Conservation (phyloP, 2,329 filamentous ascomycete species). For the Xylariaceae sp. region DNA sequence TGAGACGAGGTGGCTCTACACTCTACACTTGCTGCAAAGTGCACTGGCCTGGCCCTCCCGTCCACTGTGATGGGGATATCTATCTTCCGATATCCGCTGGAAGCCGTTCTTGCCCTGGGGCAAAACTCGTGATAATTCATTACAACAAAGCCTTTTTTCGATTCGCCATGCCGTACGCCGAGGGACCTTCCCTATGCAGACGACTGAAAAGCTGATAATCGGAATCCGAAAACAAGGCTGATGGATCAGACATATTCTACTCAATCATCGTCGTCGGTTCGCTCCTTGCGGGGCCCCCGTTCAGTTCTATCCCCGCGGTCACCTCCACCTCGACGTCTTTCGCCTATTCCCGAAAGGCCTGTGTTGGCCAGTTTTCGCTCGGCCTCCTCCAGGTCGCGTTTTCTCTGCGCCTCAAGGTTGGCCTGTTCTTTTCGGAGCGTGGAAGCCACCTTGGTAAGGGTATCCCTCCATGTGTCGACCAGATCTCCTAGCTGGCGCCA, state of each 20-base stretch:
- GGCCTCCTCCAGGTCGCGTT: constrained; percentile 69
- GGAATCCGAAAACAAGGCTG: constrained; percentile 21
- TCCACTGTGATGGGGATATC: constrained; percentile 5
- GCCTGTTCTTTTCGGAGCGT: constrained; percentile 79
- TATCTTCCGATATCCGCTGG: constrained; percentile 7
- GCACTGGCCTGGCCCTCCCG: constrained; percentile 5
- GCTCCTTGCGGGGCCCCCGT: constrained; percentile 38
- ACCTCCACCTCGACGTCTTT: constrained; percentile 26
- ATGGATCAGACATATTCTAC: constrained; percentile 14
- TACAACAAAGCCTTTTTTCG: constrained; percentile 22
- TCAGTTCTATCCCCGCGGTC: constrained; percentile 25
- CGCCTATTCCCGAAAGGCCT: constrained; percentile 33
- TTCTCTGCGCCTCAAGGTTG: constrained; percentile 71
- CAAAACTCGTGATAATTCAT: constrained; percentile 17
- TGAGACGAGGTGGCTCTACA: constrained; percentile 9
- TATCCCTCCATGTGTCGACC: constrained; percentile 86
- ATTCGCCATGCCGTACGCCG: constrained; percentile 28
- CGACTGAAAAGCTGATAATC: constrained; percentile 18
- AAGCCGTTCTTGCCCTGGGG: constrained; percentile 4
- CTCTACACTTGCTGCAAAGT: constrained; percentile 3
- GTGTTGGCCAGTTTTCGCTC: constrained; percentile 60
- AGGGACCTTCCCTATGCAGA: constrained; percentile 25
- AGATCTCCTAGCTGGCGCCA: constrained; percentile 92
- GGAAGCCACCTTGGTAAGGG: constrained; percentile 71
- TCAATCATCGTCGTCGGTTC: constrained; percentile 56